These are phyloP conservation scores for Dispira simplex DNA, from an alignment of 192 early-diverging fungal species.

Conservation along the genomic window DNA sequence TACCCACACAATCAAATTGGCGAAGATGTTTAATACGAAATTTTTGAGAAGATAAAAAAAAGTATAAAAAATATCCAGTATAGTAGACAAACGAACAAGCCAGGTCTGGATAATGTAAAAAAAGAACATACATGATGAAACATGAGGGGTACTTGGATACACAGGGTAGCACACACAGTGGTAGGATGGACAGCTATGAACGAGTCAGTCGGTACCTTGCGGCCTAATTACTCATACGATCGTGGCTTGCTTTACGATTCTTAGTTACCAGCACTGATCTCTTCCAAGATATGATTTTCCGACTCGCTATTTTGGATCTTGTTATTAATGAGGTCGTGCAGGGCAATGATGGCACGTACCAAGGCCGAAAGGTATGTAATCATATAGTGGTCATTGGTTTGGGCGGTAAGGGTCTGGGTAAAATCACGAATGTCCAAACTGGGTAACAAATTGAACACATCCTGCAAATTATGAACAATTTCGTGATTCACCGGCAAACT, in stretches of 20 bases:
- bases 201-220: neutral
- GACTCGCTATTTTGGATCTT: conserved; percentile 70
- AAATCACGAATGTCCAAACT: conserved; percentile 70
- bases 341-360: conserved; percentile 87
- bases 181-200: too few species aligned
- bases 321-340: conserved; percentile 96
- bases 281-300: neutral
- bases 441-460: conserved; percentile 95
- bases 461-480: conserved; percentile 96
- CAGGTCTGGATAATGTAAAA: neutral
- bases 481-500: conserved; percentile 87
- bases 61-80: neutral
- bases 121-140: neutral
- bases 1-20: too few species aligned
- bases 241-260: neutral
- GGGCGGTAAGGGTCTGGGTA: conserved; percentile 70
- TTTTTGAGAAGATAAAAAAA: neutral
- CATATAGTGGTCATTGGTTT: conserved; percentile 92
- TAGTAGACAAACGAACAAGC: neutral
- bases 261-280: neutral
- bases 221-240: neutral
- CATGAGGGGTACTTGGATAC: neutral
- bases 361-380: conserved; percentile 86
- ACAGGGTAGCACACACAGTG: neutral
- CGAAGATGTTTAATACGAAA: neutral